Conservation (phyloP, 345 rosid species). For the Fremontodendron californicum region DNA sequence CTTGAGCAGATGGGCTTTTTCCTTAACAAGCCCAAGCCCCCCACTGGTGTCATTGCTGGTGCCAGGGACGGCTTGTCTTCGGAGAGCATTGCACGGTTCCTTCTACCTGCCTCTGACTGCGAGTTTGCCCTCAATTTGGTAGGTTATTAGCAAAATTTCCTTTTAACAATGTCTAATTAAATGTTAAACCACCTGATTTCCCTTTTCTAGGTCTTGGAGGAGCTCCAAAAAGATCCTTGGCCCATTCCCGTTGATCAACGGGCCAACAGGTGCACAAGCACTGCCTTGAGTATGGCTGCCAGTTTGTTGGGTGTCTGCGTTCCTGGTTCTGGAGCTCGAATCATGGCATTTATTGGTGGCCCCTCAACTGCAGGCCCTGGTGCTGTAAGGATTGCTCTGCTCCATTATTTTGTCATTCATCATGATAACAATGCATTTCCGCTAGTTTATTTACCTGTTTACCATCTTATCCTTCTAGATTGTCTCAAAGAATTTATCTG, state of each 20-base stretch:
- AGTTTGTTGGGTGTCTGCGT: slow-evolving; percentile 83
- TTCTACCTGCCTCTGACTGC: slow-evolving; percentile 80
- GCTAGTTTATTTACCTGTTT: not conserved
- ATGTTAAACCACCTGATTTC: not conserved
- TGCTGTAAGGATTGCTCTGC: slow-evolving; percentile 49
- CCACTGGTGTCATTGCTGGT: slow-evolving; percentile 85
- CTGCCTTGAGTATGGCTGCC: slow-evolving; percentile 88
- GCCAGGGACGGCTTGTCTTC: slow-evolving; percentile 82
- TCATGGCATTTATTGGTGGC: slow-evolving; percentile 94
- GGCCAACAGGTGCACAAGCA: slow-evolving; percentile 77
- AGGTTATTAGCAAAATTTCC: not conserved
- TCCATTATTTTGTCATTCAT: not conserved
- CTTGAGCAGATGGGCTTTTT: slow-evolving; percentile 82
- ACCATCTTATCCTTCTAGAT: slow-evolving; percentile 43
- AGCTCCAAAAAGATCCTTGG: slow-evolving; percentile 88
- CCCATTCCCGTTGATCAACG: slow-evolving; percentile 67
- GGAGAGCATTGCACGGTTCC: slow-evolving; percentile 81
- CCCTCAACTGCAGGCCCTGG: slow-evolving; percentile 88
- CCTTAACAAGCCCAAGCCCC: slow-evolving; percentile 68
- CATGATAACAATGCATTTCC: slow-evolving; percentile 1
- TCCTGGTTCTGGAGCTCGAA: slow-evolving; percentile 95
- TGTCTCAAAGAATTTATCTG: slow-evolving; percentile 75
- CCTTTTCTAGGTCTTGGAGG: slow-evolving; percentile 60
- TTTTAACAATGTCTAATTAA: not conserved
- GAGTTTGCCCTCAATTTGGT: slow-evolving; percentile 70